These are phyloP conservation scores for Monilinia fructigena DNA, from an alignment of 2,329 filamentous ascomycete genomes.

Conservation along the genomic window DNA sequence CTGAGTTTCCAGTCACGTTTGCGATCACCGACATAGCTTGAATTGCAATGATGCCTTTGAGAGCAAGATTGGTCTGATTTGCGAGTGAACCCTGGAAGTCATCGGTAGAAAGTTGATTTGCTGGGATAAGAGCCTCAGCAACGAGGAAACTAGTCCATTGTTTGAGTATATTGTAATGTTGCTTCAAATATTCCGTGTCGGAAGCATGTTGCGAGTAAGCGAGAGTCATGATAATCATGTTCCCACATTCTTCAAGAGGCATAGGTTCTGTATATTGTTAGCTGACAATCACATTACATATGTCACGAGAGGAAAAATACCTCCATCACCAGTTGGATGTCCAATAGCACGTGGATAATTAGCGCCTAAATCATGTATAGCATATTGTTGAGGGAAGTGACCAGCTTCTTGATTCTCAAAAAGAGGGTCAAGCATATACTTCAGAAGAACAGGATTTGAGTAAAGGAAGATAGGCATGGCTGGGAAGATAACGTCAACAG, in stretches of 20 bases:
- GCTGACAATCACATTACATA: background rate
- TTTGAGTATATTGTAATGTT: constrained; percentile 70
- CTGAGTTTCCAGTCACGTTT: constrained; percentile 55
- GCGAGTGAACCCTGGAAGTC: constrained; percentile 79
- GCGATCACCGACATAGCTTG: constrained; percentile 76
- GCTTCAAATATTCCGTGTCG: constrained; percentile 56
- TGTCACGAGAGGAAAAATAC: constrained; percentile 16
- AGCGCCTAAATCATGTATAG: constrained; percentile 70
- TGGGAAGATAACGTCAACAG: constrained; percentile 86
- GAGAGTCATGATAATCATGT: constrained; percentile 83
- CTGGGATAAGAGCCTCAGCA: constrained; percentile 69
- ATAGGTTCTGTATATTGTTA: constrained; percentile 55
- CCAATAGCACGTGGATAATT: constrained; percentile 69
- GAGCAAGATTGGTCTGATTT: constrained; percentile 77
- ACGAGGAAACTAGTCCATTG: constrained; percentile 79
- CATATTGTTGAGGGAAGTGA: constrained; percentile 66
- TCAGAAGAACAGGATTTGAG: constrained; percentile 64
- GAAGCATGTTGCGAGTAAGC: constrained; percentile 60
- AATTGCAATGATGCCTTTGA: constrained; percentile 83
- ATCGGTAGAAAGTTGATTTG: constrained; percentile 76
- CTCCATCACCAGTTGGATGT: constrained; percentile 64
- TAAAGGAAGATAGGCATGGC: constrained; percentile 81
- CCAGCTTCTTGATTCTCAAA: constrained; percentile 67
- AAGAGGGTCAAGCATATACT: constrained; percentile 60
- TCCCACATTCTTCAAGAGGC: constrained; percentile 76